Conservation (phyloP, 2,329 filamentous ascomycete species). For the Chaetomium sp. region DNA sequence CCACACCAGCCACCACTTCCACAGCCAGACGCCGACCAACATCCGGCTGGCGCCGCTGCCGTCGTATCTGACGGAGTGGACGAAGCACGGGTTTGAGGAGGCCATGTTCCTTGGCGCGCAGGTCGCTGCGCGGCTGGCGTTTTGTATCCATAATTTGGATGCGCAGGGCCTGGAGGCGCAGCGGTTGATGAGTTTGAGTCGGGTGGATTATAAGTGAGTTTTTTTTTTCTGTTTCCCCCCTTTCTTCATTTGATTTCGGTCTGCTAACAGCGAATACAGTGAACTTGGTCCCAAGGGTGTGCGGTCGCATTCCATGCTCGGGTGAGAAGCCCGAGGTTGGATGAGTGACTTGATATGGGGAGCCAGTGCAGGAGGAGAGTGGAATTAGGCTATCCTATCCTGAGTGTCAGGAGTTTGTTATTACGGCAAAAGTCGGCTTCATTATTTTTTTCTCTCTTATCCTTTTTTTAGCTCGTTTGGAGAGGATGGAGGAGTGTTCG, state of each 20-base stretch:
- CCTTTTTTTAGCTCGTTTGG: too few species aligned
- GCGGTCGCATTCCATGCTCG: slow-evolving; percentile 47
- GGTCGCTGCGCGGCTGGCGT: slow-evolving; percentile 63
- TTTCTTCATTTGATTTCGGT: neutral
- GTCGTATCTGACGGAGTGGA: slow-evolving; percentile 87
- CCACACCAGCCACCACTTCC: slow-evolving; percentile 44
- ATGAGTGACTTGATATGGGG: neutral
- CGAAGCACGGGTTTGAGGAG: slow-evolving; percentile 73
- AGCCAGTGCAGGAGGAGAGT: neutral
- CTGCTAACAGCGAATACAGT: slow-evolving; percentile 29
- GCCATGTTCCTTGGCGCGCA: slow-evolving; percentile 81
- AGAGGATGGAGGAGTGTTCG: too few species aligned
- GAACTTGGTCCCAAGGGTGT: slow-evolving; percentile 50
- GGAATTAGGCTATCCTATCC: neutral
- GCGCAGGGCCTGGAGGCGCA: slow-evolving; percentile 45
- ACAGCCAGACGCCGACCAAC: slow-evolving; percentile 69
- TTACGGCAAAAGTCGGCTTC: neutral
- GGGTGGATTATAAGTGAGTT: slow-evolving; percentile 56
- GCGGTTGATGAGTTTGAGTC: slow-evolving; percentile 49
- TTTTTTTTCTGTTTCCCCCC: neutral
- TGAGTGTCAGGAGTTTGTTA: too few species aligned
- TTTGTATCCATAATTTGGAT: slow-evolving; percentile 54
- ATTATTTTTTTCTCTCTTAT: too few species aligned
- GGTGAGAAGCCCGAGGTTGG: slow-evolving; percentile 25
- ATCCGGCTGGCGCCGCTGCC: slow-evolving; percentile 74